Conservation (phyloP, 495 filamentous ascomycete genomes). For the Thermochaetoides thermophila region DNA sequence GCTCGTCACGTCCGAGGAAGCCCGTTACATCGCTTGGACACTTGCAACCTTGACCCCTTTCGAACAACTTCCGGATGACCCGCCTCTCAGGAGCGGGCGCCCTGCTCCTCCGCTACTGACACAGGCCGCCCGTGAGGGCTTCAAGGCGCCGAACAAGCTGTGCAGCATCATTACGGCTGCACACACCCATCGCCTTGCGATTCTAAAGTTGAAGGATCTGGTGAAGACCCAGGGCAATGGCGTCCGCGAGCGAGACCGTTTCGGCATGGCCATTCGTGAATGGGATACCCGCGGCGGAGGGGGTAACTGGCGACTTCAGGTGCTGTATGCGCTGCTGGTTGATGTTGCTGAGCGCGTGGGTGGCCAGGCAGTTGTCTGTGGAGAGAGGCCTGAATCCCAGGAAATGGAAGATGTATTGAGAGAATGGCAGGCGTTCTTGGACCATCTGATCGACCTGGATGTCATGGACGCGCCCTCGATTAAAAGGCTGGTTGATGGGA, state of each 20-base stretch:
- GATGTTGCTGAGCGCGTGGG: constrained; percentile 37
- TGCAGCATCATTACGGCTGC: constrained; percentile 49
- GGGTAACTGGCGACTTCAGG: constrained; percentile 59
- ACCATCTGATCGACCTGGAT: constrained; percentile 36
- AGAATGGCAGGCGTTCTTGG: constrained; percentile 40
- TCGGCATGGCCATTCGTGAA: constrained; percentile 64
- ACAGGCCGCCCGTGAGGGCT: constrained; percentile 55
- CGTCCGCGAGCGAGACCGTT: constrained; percentile 24
- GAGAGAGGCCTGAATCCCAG: too few relatives aligned
- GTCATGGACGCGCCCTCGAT: constrained; percentile 35
- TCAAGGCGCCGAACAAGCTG: constrained; percentile 63
- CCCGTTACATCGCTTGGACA: constrained; percentile 58
- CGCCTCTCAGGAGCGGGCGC: constrained; percentile 23
- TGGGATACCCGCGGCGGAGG: constrained; percentile 51
- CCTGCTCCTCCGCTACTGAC: constrained; percentile 34
- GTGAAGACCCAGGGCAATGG: constrained; percentile 24
- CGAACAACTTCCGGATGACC: constrained; percentile 38
- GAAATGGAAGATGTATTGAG: constrained; percentile 20
- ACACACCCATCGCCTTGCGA: constrained; percentile 40
- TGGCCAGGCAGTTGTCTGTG: too few relatives aligned
- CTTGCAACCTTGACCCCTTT: constrained; percentile 65
- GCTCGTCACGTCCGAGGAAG: constrained; percentile 44
- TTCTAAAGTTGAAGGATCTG: constrained; percentile 42
- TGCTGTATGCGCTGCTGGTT: constrained; percentile 53
- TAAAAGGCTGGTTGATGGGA: constrained; percentile 51